Base-by-base conservation (phyloP, 441 rosid genomes). In the Viola pubescens region DNA sequence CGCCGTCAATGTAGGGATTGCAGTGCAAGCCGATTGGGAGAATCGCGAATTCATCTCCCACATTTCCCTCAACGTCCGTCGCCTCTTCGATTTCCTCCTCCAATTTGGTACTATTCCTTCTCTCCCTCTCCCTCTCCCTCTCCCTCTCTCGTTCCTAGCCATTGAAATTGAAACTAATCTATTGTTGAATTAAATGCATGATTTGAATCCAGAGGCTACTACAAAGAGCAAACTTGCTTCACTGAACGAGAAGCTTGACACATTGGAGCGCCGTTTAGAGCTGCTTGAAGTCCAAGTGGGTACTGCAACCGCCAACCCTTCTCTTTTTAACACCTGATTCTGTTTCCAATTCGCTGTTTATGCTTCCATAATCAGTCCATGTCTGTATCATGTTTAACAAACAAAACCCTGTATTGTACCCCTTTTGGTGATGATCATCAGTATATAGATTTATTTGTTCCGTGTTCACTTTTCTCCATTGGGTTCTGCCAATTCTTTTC, bases 11-110 rank as follows among this genome's bases (percentile, higher is more conserved):
- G 98, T 94, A 9, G 99, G 99, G 65, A 94, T 91, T 26, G 99
- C 98, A 4, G 99, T 94, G 46, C 99, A 94, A 74, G 96, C 98
- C 1, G 99, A 94, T 73, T 94, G 99, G 99, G 99, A 91, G 72
- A 94, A 91, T 77, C 86, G 98, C 55, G 99, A 94, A 65, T 94
- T 94, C 65, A 88, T 94, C 59, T 94, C 99, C 64, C 89, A 91
- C 65, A 85, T 91, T 64, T 88, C 97, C 71, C 99, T 87, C 71
- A 94, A 91, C 69, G 88, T 94, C 65, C 96, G 97, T 70, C 98
- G 99, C 69, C 99, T 94, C 76, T 91, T 94, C 75, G 98, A 94
- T 34, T 94, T 94, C 79, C 98, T 91, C 64, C 74, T 87, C 71
- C 99, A 91, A 70, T 94, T 91, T 69, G 99, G 98, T 92, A 77